phyloP scores from a whole-genome alignment of 2,329 filamentous ascomycete species.

The Alternaria triticina region DNA sequence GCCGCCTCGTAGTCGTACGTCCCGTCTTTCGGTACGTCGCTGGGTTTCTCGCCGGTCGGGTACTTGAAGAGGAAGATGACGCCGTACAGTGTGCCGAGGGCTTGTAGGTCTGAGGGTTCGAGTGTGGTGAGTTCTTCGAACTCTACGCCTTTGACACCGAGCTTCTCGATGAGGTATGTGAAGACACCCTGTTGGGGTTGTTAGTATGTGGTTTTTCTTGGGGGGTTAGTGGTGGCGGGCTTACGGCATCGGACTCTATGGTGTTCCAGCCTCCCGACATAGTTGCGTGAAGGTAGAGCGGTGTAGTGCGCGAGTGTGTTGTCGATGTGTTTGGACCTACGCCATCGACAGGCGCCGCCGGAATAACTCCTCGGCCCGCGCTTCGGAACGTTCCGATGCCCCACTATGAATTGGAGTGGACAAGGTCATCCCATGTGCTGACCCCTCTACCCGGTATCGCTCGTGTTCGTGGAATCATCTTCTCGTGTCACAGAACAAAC shows the following conservation, averaged over 20 bases:
- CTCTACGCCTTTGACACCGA: conserved; percentile 92
- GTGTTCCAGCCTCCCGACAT: conserved; percentile 32
- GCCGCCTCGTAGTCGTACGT: conserved; percentile 77
- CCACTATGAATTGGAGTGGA: background rate
- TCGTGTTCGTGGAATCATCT: background rate
- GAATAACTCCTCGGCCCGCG: conserved; percentile 20
- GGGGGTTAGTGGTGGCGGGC: conserved; percentile 33
- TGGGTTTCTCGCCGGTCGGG: conserved; percentile 71
- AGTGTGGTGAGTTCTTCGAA: conserved; percentile 95
- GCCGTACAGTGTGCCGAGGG: conserved; percentile 74
- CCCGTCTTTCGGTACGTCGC: conserved; percentile 77
- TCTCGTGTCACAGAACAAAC: background rate
- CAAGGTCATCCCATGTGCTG: background rate
- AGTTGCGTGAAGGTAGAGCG: background rate
- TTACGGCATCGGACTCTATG: conserved; percentile 72
- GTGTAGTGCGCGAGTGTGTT: conserved; percentile 12
- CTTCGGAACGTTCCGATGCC: conserved; percentile 26
- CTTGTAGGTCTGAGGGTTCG: conserved; percentile 74
- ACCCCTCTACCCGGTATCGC: background rate
- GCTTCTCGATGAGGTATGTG: conserved; percentile 90
- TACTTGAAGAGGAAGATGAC: conserved; percentile 99
- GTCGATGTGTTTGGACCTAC: conserved; percentile 13
- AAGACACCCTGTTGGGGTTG: conserved; percentile 76
- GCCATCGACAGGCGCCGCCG: conserved; percentile 22
- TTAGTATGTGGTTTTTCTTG: conserved; percentile 8